Percentiles rank a stretch among this genome's conserved stretches.
phyloP scores from a whole-genome alignment of 805 yeast species.

The Saccharomyces paradoxus region DNA sequence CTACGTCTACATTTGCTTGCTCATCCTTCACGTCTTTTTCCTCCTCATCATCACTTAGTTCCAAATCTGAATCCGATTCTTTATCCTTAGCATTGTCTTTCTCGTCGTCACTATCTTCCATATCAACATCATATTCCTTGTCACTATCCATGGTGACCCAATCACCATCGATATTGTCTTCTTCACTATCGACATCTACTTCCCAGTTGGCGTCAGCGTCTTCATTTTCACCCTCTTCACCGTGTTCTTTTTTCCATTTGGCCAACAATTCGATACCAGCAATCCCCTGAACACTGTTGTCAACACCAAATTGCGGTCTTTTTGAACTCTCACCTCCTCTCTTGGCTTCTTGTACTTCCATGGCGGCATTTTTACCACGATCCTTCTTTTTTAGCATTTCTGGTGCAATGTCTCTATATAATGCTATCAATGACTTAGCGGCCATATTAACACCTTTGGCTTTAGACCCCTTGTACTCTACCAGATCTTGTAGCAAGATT shows the following conservation, averaged over 20 bases:
- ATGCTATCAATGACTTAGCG: slow-evolving; percentile 74
- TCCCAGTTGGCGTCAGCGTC: slow-evolving; percentile 56
- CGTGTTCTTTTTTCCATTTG: slow-evolving; percentile 56
- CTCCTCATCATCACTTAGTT: slow-evolving; percentile 20
- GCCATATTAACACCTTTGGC: slow-evolving; percentile 92
- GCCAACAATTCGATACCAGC: slow-evolving; percentile 88
- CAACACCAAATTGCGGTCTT: slow-evolving; percentile 65
- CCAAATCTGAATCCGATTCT: slow-evolving; percentile 44
- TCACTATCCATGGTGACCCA: slow-evolving; percentile 87
- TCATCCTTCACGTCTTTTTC: slow-evolving; percentile 16
- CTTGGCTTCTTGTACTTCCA: slow-evolving; percentile 62
- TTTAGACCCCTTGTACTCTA: slow-evolving; percentile 87
- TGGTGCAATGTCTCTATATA: slow-evolving; percentile 93
- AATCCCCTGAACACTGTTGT: slow-evolving; percentile 58
- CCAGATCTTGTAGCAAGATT: slow-evolving; percentile 77
- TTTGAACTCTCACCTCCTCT: slow-evolving; percentile 34
- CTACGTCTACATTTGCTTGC: slow-evolving; percentile 24
- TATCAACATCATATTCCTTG: slow-evolving; percentile 54
- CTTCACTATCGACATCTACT: slow-evolving; percentile 25
- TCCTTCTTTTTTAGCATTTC: slow-evolving; percentile 87
- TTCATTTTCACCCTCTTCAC: slow-evolving; percentile 46
- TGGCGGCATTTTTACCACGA: slow-evolving; percentile 86
- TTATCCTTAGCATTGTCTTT: slow-evolving; percentile 34
- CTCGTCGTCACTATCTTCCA: slow-evolving; percentile 43
- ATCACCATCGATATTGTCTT: slow-evolving; percentile 70